phyloP scores from a whole-genome alignment of 225 moss, liverwort and hornwort species.

The Anthoceros angustus region DNA sequence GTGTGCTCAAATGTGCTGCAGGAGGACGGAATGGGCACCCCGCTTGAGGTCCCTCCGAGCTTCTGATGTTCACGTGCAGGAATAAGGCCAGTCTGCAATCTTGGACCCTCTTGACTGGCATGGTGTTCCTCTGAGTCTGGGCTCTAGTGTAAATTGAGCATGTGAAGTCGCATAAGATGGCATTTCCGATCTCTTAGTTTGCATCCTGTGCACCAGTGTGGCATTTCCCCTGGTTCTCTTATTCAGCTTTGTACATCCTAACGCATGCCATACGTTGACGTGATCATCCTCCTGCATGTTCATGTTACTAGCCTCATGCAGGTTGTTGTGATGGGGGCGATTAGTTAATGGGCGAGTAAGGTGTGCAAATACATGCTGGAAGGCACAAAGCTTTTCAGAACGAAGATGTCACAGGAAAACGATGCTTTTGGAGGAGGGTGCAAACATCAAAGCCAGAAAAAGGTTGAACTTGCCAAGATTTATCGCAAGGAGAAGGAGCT shows the following conservation, averaged over 20 bases:
- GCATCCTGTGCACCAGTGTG: too few species aligned
- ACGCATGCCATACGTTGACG: background rate
- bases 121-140: too few species aligned
- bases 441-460: background rate
- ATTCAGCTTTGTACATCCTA: background rate
- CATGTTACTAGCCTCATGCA: background rate
- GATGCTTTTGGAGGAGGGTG: background rate
- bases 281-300: background rate
- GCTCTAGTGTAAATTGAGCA: too few species aligned
- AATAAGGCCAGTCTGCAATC: too few species aligned
- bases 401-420: background rate
- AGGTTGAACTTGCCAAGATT: background rate
- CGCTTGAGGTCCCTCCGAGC: too few species aligned
- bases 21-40: too few species aligned
- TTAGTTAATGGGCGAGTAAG: background rate
- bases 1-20: too few species aligned
- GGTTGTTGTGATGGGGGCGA: background rate
- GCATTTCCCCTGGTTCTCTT: constrained; percentile 2
- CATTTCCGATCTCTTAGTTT: too few species aligned
- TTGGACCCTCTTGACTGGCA: too few species aligned
- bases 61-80: too few species aligned
- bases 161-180: too few species aligned
- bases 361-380: background rate
- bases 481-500: background rate
- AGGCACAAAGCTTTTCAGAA: background rate